These are phyloP conservation scores for Reticulascus tulasneorum DNA, from an alignment of 2,329 filamentous ascomycete species.

Conservation along the genomic window DNA sequence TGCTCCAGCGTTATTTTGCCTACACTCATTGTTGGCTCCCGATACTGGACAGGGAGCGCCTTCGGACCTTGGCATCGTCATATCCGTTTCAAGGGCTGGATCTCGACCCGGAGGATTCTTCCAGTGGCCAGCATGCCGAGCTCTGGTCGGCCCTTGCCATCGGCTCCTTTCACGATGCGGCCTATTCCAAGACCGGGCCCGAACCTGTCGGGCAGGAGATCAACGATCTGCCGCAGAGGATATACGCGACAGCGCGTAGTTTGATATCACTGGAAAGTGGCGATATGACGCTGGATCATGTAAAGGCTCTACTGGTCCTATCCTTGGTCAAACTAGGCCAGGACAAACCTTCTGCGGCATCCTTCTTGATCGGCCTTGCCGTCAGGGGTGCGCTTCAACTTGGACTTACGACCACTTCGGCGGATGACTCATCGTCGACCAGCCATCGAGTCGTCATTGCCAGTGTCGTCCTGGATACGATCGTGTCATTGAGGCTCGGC, in stretches of 20 bases:
- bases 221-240: conserved; percentile 20
- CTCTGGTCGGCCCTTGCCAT: conserved; percentile 58
- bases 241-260: conserved; percentile 47
- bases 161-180: conserved; percentile 49
- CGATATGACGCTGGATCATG: conserved; percentile 33
- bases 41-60: conserved; percentile 62
- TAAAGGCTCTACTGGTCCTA: conserved; percentile 55
- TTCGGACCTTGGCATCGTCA: conserved; percentile 44
- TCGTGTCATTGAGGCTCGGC: conserved; percentile 49
- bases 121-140: conserved; percentile 46
- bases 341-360: conserved; percentile 54
- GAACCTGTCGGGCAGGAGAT: no score
- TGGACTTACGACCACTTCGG: background rate
- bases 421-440: conserved; percentile 2
- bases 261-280: conserved; percentile 47
- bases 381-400: conserved; percentile 29
- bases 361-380: conserved; percentile 62
- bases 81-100: conserved; percentile 34
- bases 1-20: conserved; percentile 70
- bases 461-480: conserved; percentile 60
- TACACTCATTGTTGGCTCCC: conserved; percentile 77
- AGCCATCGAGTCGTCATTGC: conserved; percentile 36
- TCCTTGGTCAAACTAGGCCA: conserved; percentile 60
- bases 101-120: conserved; percentile 20
- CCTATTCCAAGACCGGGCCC: conserved; percentile 13